Evolutionary conservation across 805 yeast genomes (phyloP), one percentile per base, ranked within the genome.

Genomic region (Monosporozyma solicola): DNA sequence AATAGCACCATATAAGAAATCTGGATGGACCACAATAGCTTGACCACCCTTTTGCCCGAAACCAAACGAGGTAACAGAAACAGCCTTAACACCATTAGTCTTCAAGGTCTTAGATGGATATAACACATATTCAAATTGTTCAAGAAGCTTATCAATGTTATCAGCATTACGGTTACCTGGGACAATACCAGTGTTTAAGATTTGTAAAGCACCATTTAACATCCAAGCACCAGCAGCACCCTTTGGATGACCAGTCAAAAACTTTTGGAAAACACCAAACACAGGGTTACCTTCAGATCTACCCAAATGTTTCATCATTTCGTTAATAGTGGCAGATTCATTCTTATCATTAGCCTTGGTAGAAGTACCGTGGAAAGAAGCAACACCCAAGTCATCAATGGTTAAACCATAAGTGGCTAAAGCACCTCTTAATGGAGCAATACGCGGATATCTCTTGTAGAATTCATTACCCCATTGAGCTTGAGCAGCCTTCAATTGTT

Each of bases 171-270:
- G 83, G 80, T 94, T 94, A 72, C 99, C 99, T 62, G 99, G 99
- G 62, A 94, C 96, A 65, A 91, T 67, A 73, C 99, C 98, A 65
- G 87, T 72, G 76, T 88, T 86, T 71, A 94, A 78, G 61, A 91
- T 84, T 78, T 94, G 99, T 61, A 94, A 76, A 54, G 89, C 96
- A 74, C 99, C 99, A 73, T 94, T 95, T 80, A 94, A 76, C 99
- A 94, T 94, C 99, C 99, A 94, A 54, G 99, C 98, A 80, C 97
- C 99, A 54, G 99, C 99, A 64, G 99, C 99, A 82, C 99, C 99
- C 87, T 94, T 94, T 65, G 99, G 99, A 79, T 94, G 99, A 75
- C 99, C 99, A 64, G 99, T 94, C 68, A 94, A 82, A 83, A 80
- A 94, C 75, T 94, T 94, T 76, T 94, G 99, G 96, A 95, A 92